Conservation (phyloP, 192 early-diverging fungal genomes). For the Linnemannia hyalina region DNA sequence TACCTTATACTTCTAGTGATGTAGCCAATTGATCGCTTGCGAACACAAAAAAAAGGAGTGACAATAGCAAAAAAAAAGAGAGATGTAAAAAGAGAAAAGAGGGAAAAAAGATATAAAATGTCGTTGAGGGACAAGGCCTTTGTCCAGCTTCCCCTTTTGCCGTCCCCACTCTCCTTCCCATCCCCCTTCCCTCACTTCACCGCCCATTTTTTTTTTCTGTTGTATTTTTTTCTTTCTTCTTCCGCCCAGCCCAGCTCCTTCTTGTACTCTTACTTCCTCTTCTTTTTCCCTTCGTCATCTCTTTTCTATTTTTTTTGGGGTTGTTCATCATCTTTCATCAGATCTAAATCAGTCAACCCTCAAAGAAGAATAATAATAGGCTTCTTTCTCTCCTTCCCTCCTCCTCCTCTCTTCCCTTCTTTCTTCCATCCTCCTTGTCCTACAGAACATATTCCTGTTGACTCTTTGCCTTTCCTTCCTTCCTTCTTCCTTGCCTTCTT, state of each 20-base stretch:
- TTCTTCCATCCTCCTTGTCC: slow-evolving; percentile 11
- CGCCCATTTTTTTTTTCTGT: neutral
- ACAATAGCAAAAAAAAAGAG: neutral
- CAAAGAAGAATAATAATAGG: neutral
- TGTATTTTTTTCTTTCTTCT: neutral
- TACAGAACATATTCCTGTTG: slow-evolving; percentile 10
- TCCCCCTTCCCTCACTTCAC: neutral
- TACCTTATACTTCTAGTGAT: no score
- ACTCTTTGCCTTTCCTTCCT: neutral
- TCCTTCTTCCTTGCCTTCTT: neutral
- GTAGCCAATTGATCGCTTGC: no score
- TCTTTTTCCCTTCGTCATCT: neutral
- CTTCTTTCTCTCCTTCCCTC: neutral
- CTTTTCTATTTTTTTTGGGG: neutral
- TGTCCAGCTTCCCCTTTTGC: neutral
- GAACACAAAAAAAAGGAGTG: no score
- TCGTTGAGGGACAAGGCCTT: neutral
- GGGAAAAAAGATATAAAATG: neutral
- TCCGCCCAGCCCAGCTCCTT: neutral
- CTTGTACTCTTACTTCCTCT: neutral
- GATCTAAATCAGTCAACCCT: neutral
- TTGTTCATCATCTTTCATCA: slow-evolving; percentile 1
- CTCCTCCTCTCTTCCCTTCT: neutral
- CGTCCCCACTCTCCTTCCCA: neutral
- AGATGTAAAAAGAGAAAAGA: neutral